A percentile compares a stretch with the other conserved stretches of the same genome.
phyloP scores from a whole-genome alignment of 495 filamentous ascomycete species.

The Neurospora terricola region DNA sequence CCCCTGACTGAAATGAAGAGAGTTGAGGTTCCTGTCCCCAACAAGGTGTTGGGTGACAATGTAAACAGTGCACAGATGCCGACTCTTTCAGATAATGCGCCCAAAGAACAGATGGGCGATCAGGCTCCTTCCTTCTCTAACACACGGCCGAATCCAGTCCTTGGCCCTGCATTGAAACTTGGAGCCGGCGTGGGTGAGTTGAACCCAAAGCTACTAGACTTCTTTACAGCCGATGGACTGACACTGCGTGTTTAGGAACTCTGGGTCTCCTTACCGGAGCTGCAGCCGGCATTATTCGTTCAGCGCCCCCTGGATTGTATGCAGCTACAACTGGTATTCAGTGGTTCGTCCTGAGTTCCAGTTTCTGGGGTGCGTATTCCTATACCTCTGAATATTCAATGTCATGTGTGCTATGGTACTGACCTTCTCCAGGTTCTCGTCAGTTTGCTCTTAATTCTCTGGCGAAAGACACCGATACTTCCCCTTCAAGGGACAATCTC shows the following conservation, averaged over 20 bases:
- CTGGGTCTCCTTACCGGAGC: conserved; percentile 66
- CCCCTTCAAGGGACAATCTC: conserved; percentile 39
- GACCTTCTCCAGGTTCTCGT: conserved; percentile 25
- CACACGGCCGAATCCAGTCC: neutral
- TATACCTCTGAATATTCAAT: neutral
- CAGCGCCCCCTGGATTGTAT: conserved; percentile 56
- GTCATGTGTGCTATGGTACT: neutral
- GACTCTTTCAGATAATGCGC: neutral
- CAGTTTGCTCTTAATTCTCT: conserved; percentile 22
- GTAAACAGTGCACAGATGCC: neutral
- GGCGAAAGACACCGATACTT: conserved; percentile 37
- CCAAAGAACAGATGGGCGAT: neutral
- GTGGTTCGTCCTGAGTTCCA: conserved; percentile 66
- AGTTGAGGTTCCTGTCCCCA: neutral
- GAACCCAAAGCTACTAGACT: neutral
- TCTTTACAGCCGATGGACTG: neutral
- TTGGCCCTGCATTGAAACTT: conserved; percentile 25
- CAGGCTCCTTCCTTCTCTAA: neutral
- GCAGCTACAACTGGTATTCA: conserved; percentile 63
- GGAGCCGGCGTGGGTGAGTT: conserved; percentile 20
- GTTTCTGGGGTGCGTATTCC: conserved; percentile 56
- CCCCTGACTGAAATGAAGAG: neutral
- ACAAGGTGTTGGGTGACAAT: neutral
- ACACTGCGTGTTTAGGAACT: conserved; percentile 38
- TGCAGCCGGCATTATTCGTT: conserved; percentile 55